Evolutionary conservation across 768 basidiomycete genomes (phyloP), one percentile per base, ranked within the genome.

Genomic region (Boletus speciosus): DNA sequence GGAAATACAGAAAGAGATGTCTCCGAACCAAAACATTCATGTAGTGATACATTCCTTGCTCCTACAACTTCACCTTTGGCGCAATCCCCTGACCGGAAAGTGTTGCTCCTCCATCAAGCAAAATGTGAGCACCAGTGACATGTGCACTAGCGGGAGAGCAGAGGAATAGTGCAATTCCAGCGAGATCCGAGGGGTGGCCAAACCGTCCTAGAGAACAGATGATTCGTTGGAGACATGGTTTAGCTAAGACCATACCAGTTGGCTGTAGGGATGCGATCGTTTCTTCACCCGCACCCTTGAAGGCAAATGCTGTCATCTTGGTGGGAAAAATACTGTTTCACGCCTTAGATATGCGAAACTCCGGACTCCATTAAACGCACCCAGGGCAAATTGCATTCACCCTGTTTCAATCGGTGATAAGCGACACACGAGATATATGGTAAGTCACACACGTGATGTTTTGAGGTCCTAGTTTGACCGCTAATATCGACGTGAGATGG

Each of bases 351-450:
- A 35, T 34, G 23, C 31, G 6, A 21, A 3, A 15, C 16, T 16
- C 29, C 1, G 49, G 19, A 1, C 4, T 6, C 12, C 4, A 31
- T 47, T 19, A 38, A 40, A 57, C 72, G 46, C 66, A 89, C 88
- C 90, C 90, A 0, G 90, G 90, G 39, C 85, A 79, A 48, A 93
- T 90, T 3, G 90, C 89, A 60, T 93, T 93, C 5, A 92, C 89
- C 51, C 87, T 90, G 39, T 56, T 45, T 58, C 23, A 52, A 10
- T 40, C 44, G 7, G 55, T 12, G 47, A 27, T 48, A 47, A 41
- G 42, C 16, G 7, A 47, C 11, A 34, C 15, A 35, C 47, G 45
- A 54, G 32, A n/a, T 32, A 16, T 19, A 15, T 11, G 23, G 11
- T 14, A 12, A 23, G 45, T 3, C 27, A 78, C 85, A 16, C 71